Conservation (phyloP, 2,329 filamentous ascomycete genomes). For the Exophiala lecanii-corni region DNA sequence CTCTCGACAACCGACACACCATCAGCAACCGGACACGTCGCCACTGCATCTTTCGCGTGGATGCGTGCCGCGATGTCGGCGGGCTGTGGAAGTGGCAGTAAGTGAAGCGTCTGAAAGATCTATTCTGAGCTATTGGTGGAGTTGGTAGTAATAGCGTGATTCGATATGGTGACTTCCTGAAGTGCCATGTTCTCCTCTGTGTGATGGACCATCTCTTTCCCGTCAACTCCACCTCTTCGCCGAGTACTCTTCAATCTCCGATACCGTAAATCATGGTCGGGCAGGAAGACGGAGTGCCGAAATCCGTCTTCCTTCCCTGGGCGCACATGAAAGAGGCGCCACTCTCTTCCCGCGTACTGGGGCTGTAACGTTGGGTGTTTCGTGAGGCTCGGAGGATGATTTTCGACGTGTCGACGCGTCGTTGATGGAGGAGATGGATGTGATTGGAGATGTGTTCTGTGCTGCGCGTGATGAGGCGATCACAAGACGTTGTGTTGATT, state of each 20-base stretch:
- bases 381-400: background rate
- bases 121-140: constrained; percentile 4
- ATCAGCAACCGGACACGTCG: constrained; percentile 7
- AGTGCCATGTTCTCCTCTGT: no score
- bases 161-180: constrained; percentile 3
- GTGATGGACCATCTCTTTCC: constrained; percentile 3
- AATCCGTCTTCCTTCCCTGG: background rate
- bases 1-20: constrained; percentile 5
- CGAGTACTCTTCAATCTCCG: background rate
- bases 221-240: background rate
- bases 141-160: constrained; percentile 4
- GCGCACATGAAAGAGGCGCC: background rate
- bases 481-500: background rate
- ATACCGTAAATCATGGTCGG: constrained; percentile 1
- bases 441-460: background rate
- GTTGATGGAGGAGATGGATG: background rate
- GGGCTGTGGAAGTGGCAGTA: constrained; percentile 1
- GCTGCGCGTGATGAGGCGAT: background rate
- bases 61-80: constrained; percentile 2
- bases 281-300: background rate
- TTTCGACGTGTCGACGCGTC: background rate
- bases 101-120: constrained; percentile 2
- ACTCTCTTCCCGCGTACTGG: background rate
- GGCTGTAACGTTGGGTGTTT: background rate
- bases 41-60: constrained; percentile 3